A percentile compares a stretch with the other conserved stretches of the same genome.
Conservation (phyloP, 2,329 filamentous ascomycete genomes). For the Ophiosphaerella korrae region DNA sequence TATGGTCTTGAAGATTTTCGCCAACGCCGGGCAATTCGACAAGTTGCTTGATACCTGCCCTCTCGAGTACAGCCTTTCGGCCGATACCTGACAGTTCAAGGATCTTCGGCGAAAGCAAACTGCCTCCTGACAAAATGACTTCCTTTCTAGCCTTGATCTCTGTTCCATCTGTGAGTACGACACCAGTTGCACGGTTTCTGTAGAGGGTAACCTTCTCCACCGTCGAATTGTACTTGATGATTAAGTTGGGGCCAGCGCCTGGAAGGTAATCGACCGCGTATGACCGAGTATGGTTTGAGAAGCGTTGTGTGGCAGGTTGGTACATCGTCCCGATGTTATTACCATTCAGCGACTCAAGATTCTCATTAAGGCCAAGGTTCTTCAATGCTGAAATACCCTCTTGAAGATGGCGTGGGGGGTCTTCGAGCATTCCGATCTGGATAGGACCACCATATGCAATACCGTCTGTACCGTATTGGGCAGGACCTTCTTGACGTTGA, state of each 20-base stretch:
- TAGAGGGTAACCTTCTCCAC: constrained; percentile 47
- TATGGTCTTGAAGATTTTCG: constrained; percentile 38
- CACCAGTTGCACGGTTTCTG: constrained; percentile 26
- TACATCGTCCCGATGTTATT: constrained; percentile 56
- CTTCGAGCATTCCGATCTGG: constrained; percentile 46
- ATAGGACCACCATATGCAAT: constrained; percentile 37
- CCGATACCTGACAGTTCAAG: constrained; percentile 31
- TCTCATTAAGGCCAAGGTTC: constrained; percentile 49
- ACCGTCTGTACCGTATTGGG: constrained; percentile 29
- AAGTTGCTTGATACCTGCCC: constrained; percentile 18
- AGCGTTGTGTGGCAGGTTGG: constrained; percentile 56
- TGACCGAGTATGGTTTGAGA: constrained; percentile 54
- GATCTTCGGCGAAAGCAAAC: constrained; percentile 22
- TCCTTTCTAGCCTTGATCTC: constrained; percentile 34
- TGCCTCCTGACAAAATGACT: constrained; percentile 29
- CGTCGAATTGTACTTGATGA: constrained; percentile 41
- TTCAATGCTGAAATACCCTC: constrained; percentile 54
- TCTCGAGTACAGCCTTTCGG: constrained; percentile 8
- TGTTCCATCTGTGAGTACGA: constrained; percentile 30
- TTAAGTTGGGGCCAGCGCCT: constrained; percentile 49
- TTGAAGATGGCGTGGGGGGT: constrained; percentile 50
- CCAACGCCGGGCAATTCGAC: constrained; percentile 25
- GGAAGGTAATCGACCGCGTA: constrained; percentile 54
- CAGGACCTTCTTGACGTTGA: constrained; percentile 16
- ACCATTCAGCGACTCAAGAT: constrained; percentile 54